Evolutionary conservation across 352 stramenopile genomes (phyloP).

Genomic region (Achlya hypogyna): DNA sequence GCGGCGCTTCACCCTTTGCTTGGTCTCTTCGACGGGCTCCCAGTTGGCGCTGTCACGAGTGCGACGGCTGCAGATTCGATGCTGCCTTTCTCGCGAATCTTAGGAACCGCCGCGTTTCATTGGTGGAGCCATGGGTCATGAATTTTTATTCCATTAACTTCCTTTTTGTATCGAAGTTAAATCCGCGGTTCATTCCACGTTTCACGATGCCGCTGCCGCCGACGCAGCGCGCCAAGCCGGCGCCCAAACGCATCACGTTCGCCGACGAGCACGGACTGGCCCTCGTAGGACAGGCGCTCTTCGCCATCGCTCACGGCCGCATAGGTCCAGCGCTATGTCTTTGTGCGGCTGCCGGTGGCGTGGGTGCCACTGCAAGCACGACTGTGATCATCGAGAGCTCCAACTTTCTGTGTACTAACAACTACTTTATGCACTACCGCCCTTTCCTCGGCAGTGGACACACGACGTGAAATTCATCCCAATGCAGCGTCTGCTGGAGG

Average conservation of each 20-base stretch:
- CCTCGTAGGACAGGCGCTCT: not conserved
- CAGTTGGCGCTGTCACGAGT: too few species aligned
- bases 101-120: too few species aligned
- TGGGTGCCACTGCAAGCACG: not conserved
- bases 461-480: not conserved
- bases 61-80: too few species aligned
- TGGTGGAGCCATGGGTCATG: too few species aligned
- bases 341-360: not conserved
- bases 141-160: too few species aligned
- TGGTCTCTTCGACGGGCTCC: too few species aligned
- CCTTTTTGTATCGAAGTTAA: too few species aligned
- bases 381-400: not conserved
- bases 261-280: constrained; percentile 17
- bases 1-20: too few species aligned
- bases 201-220: too few species aligned
- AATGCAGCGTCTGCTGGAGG: not conserved
- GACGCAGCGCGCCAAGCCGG: too few species aligned
- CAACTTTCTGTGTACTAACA: not conserved
- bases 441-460: not conserved
- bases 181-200: too few species aligned
- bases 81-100: too few species aligned
- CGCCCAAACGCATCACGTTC: constrained; percentile 7
- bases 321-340: constrained; percentile 1
- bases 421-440: not conserved
- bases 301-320: not conserved